Evolutionary conservation across 2,329 filamentous ascomycete species (phyloP), one percentile per base, ranked within the genome.

Genomic region (Sclerotinia borealis): DNA sequence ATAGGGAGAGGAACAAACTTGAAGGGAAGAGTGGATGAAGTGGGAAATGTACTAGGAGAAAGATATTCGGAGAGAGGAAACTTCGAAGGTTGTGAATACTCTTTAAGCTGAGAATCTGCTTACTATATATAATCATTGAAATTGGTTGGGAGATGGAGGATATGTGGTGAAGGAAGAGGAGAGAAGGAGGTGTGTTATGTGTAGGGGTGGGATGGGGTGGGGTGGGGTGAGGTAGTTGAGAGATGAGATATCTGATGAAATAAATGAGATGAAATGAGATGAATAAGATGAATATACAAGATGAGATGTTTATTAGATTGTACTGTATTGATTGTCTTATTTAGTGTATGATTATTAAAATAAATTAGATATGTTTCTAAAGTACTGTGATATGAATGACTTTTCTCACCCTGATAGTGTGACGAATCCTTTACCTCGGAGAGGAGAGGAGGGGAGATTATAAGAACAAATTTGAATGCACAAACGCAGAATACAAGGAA

Each of bases 81-180:
- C 22, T 37, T 29, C 36, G 15, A 41, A 56, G 52, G 52, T 43
- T 56, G 52, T 56, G 52, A 56, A 56, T 56, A 56, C 52, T 56
- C 43, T 27, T 51, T 60, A 34, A 60, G 58, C 58, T 60, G 45
- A 60, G 58, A 60, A 60, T 60, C 58, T 60, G 58, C 58, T 60
- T 60, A 50, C 31, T 49, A 56, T 48, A 47, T 52, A 34, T 60
- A 67, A 59, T 61, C 64, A 61, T 59, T 61, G 39, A 37, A 22
- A 61, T 34, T 36, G 58, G 50, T 51, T 52, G 43, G 52, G 31
- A 29, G 17, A 34, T 1, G n/a, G 19, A 34, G 17, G 27, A 45
- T n/a, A 43, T n/a, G 29, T 25, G 29, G 29, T 19, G 39, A 22
- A 25, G 37, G 55, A 19, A 52, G 37, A 48, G 25, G 55, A 52